Conservation (phyloP, 148 eudicot species). For the Rhododendron molle region DNA sequence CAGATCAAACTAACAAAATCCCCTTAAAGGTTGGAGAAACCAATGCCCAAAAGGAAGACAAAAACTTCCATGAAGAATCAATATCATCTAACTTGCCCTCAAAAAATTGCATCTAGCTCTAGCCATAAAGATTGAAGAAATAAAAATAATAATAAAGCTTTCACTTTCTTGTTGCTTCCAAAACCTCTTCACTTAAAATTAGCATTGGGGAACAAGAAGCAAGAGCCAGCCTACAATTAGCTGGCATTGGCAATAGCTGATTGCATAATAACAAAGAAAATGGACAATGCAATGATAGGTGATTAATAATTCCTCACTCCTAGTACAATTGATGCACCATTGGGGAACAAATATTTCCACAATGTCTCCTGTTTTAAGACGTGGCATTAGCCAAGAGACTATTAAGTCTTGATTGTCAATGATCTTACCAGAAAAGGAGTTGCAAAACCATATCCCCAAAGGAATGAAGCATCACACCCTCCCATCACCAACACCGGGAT, state of each 20-base stretch:
- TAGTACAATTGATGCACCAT: not conserved
- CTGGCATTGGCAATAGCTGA: not conserved
- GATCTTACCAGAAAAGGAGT: not conserved
- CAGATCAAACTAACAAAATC: not conserved
- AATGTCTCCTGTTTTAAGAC: not conserved
- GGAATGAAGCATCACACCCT: not conserved
- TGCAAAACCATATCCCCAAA: not conserved
- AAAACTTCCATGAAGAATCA: not conserved
- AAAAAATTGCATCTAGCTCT: not conserved
- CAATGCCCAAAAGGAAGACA: not conserved
- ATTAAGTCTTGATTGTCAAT: not conserved
- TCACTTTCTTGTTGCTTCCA: not conserved
- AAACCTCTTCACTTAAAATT: not conserved
- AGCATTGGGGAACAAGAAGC: not conserved
- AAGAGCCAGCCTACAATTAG: not conserved
- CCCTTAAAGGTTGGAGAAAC: not conserved
- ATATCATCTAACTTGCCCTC: not conserved
- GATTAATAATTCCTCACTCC: not conserved
- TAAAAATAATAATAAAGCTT: not conserved
- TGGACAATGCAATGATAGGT: not conserved
- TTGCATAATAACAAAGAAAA: not conserved
- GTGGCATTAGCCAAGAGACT: not conserved
- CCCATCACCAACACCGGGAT: not conserved
- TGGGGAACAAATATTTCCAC: not conserved
- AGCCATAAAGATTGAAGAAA: not conserved